A percentile compares a stretch with the other conserved stretches of the same genome.
Conservation (phyloP, 169 alveolate species). For the Plasmodium cynomolgi region DNA sequence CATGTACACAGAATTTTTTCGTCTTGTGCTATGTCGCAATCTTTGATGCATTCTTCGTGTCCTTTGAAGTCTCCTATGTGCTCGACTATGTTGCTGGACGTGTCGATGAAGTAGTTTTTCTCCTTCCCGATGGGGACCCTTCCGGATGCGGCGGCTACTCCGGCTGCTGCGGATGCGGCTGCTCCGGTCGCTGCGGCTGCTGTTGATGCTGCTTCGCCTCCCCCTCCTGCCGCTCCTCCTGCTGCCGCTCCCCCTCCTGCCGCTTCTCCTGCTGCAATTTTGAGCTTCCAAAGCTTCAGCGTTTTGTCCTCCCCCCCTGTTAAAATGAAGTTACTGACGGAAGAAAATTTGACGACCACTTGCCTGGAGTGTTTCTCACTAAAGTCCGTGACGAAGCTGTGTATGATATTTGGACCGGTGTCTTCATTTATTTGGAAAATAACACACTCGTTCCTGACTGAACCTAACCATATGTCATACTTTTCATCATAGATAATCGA, state of each 20-base stretch:
- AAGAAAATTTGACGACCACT: slow-evolving; percentile 69
- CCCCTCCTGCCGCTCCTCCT: not conserved
- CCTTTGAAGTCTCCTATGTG: slow-evolving; percentile 60
- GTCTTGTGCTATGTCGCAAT: slow-evolving; percentile 62
- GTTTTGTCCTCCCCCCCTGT: slow-evolving; percentile 83
- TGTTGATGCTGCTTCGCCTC: no score
- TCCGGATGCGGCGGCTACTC: not conserved
- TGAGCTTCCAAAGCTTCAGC: slow-evolving; percentile 80
- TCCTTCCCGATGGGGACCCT: not conserved
- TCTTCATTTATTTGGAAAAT: slow-evolving; percentile 77
- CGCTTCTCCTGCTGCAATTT: not conserved
- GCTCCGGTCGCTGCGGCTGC: not conserved
- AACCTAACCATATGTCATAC: slow-evolving; percentile 85
- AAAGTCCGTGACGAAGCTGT: slow-evolving; percentile 75
- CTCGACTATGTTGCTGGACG: slow-evolving; percentile 7
- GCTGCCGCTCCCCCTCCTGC: not conserved
- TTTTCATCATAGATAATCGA: slow-evolving; percentile 22
- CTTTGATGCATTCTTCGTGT: slow-evolving; percentile 68
- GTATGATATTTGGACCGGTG: slow-evolving; percentile 76
- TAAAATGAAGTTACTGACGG: slow-evolving; percentile 65
- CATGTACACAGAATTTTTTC: slow-evolving; percentile 42
- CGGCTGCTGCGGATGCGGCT: not conserved
- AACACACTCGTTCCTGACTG: slow-evolving; percentile 78
- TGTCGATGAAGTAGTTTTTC: slow-evolving; percentile 15
- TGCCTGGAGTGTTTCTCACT: slow-evolving; percentile 77